Conservation (phyloP, 805 yeast genomes). For the Metschnikowia cubensis region DNA sequence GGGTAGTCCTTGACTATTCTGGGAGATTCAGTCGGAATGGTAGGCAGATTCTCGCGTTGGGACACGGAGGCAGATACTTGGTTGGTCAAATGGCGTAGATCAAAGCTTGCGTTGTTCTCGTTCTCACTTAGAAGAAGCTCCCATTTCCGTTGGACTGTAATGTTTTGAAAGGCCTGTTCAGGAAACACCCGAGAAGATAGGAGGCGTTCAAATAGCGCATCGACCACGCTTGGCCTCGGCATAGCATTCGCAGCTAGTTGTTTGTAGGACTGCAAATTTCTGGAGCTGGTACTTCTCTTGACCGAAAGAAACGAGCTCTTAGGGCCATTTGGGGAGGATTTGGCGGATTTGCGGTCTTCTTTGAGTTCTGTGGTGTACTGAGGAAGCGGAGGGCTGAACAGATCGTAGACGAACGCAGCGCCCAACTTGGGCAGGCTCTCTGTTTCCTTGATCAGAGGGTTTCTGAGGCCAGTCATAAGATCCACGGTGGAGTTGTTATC, state of each 20-base stretch:
- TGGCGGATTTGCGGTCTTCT: background rate
- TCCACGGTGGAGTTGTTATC: background rate
- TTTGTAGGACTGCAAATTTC: slow-evolving; percentile 33
- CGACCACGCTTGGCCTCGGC: slow-evolving; percentile 36
- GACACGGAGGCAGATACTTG: slow-evolving; percentile 7
- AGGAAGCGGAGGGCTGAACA: slow-evolving; percentile 4
- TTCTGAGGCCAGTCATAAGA: background rate
- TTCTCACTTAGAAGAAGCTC: slow-evolving; percentile 39
- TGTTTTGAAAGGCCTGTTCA: slow-evolving; percentile 30
- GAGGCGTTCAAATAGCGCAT: slow-evolving; percentile 36
- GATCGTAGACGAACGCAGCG: background rate
- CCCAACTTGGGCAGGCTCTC: background rate
- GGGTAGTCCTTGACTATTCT: background rate
- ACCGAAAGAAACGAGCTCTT: slow-evolving; percentile 2
- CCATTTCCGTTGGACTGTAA: slow-evolving; percentile 39
- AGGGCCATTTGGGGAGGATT: background rate
- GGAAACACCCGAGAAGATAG: slow-evolving; percentile 36
- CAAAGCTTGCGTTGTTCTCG: slow-evolving; percentile 36
- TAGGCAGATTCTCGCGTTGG: background rate
- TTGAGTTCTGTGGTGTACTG: background rate
- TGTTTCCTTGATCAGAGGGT: background rate
- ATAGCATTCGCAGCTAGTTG: slow-evolving; percentile 30
- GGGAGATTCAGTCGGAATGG: background rate
- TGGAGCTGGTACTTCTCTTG: slow-evolving; percentile 5
- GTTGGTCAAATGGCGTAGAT: slow-evolving; percentile 24